Evolutionary conservation across 306 rosid genomes (phyloP).

Genomic region (Quercus berberidifolia): DNA sequence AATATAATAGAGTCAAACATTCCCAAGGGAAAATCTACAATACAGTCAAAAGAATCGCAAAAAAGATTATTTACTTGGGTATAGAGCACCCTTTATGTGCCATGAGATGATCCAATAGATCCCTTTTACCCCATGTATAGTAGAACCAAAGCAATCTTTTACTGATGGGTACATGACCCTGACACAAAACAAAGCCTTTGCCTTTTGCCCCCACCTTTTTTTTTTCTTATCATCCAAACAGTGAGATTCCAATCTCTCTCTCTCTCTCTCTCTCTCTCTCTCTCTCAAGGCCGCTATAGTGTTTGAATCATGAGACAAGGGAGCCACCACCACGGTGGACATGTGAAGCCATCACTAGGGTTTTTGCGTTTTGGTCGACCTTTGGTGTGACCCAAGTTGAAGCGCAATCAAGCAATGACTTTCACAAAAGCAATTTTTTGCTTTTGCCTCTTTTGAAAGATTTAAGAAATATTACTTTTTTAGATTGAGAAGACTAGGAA

Average conservation of each 20-base stretch:
- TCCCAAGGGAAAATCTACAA: slow-evolving; percentile 9
- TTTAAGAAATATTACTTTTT: slow-evolving; percentile 18
- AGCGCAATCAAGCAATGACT: slow-evolving; percentile 55
- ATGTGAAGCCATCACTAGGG: slow-evolving; percentile 58
- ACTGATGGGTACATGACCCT: slow-evolving; percentile 11
- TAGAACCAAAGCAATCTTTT: slow-evolving; percentile 24
- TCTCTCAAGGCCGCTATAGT: slow-evolving; percentile 24
- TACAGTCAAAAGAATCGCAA: slow-evolving; percentile 41
- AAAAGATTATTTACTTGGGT: slow-evolving; percentile 16
- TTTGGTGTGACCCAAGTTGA: slow-evolving; percentile 42
- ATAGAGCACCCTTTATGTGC: slow-evolving; percentile 25
- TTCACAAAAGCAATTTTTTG: slow-evolving; percentile 46
- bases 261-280: slow-evolving; percentile 2
- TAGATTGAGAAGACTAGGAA: slow-evolving; percentile 1
- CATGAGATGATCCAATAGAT: slow-evolving; percentile 38
- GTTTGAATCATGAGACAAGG: slow-evolving; percentile 54
- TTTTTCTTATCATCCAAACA: slow-evolving; percentile 1
- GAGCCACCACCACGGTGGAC: slow-evolving; percentile 66
- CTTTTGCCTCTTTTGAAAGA: slow-evolving; percentile 42
- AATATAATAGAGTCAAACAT: slow-evolving; percentile 35
- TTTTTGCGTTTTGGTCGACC: slow-evolving; percentile 37
- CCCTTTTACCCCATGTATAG: slow-evolving; percentile 36
- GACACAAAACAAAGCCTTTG: background rate
- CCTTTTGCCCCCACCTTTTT: background rate
- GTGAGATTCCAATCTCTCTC: slow-evolving; percentile 9